Percentiles rank a stretch among this genome's conserved stretches.
phyloP scores from a whole-genome alignment of 495 filamentous ascomycete genomes.

The Hypoxylon perforatum region DNA sequence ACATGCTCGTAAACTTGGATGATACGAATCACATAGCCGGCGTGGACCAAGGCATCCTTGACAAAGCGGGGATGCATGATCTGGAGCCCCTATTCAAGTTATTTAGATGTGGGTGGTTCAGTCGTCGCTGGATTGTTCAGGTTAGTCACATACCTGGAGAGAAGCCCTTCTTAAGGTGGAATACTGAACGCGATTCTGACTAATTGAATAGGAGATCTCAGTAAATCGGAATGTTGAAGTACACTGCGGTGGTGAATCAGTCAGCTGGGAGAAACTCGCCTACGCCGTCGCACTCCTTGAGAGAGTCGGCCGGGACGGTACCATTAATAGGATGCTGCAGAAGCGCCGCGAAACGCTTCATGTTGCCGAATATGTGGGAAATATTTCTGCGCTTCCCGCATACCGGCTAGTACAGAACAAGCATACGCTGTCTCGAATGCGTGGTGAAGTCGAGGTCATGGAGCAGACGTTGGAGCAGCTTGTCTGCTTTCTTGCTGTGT shows the following conservation, averaged over 20 bases:
- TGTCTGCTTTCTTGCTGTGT: constrained; percentile 40
- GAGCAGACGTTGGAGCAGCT: constrained; percentile 41
- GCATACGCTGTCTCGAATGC: constrained; percentile 8
- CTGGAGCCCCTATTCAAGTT: constrained; percentile 30
- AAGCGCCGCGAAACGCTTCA: constrained; percentile 3
- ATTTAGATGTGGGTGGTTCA: constrained; percentile 23
- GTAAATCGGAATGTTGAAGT: background rate
- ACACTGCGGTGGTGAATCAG: constrained; percentile 8
- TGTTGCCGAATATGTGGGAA: constrained; percentile 19
- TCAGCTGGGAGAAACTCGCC: constrained; percentile 12
- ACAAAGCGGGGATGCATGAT: constrained; percentile 11
- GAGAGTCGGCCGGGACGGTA: constrained; percentile 24
- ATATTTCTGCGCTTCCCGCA: constrained; percentile 24
- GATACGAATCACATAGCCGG: constrained; percentile 22
- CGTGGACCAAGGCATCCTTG: constrained; percentile 22
- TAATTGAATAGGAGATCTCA: constrained; percentile 2
- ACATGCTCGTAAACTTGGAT: constrained; percentile 16
- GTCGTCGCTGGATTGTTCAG: constrained; percentile 28
- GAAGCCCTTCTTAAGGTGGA: background rate
- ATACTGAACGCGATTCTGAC: constrained; percentile 1
- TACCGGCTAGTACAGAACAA: constrained; percentile 28
- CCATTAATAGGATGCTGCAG: constrained; percentile 23
- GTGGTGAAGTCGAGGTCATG: background rate
- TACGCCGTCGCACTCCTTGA: constrained; percentile 23
- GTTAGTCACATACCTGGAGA: background rate